Percentiles rank a stretch among this genome's conserved stretches.
phyloP scores from a whole-genome alignment of 2,329 filamentous ascomycete species.

The Alternaria triticimaculans region DNA sequence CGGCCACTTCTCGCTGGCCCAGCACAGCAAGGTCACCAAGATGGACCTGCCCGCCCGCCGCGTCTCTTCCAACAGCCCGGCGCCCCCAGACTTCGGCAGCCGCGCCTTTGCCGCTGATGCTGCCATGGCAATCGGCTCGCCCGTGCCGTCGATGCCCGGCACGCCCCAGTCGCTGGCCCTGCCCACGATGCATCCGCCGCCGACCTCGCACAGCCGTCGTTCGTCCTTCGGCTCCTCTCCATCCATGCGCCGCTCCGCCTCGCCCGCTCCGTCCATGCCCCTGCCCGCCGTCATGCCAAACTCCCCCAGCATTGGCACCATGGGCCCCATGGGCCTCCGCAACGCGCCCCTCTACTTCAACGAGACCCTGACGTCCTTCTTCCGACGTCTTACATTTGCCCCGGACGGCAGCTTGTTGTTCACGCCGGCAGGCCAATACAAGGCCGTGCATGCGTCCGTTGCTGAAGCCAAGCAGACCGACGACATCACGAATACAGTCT shows the following conservation, averaged over 20 bases:
- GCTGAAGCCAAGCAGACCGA: conserved; percentile 76
- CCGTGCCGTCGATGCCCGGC: conserved; percentile 87
- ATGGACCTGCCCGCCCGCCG: conserved; percentile 92
- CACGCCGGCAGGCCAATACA: conserved; percentile 94
- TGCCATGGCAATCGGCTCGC: conserved; percentile 70
- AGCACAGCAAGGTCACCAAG: conserved; percentile 82
- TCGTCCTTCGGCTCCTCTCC: conserved; percentile 86
- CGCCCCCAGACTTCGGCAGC: conserved; percentile 79
- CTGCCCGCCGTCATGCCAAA: conserved; percentile 95
- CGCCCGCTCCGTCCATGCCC: conserved; percentile 91
- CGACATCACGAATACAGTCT: conserved; percentile 95
- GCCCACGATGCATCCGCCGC: conserved; percentile 90
- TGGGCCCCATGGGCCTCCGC: conserved; percentile 59
- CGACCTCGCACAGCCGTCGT: conserved; percentile 88
- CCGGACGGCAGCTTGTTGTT: conserved; percentile 93
- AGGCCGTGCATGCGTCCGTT: conserved; percentile 73
- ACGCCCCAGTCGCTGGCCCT: conserved; percentile 88
- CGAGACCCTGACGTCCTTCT: conserved; percentile 96
- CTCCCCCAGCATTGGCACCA: conserved; percentile 77
- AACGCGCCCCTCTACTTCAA: conserved; percentile 95
- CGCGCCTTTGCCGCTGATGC: conserved; percentile 67
- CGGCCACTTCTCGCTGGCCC: conserved; percentile 84
- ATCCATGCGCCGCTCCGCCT: conserved; percentile 84
- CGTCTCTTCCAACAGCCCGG: conserved; percentile 90
- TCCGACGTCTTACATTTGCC: conserved; percentile 89